Evolutionary conservation across 495 filamentous ascomycete genomes (phyloP).

Genomic region (Neurospora sublineolata): DNA sequence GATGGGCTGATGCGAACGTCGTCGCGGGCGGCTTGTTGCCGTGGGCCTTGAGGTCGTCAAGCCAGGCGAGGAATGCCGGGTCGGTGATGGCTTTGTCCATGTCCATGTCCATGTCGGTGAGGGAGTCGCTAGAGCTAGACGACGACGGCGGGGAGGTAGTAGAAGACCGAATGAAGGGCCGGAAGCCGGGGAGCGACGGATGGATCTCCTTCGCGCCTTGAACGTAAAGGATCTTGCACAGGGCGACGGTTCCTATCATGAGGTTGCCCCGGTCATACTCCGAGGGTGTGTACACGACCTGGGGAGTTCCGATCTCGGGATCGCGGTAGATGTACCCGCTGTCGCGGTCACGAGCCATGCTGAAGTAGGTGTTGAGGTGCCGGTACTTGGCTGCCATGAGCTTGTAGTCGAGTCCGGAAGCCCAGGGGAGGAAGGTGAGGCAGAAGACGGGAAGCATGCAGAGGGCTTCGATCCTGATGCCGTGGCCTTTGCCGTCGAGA

Average conservation of each 20-base stretch:
- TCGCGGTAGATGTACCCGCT: conserved; percentile 68
- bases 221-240: conserved; percentile 66
- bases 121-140: neutral
- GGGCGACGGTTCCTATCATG: conserved; percentile 53
- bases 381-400: conserved; percentile 47
- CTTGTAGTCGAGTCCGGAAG: conserved; percentile 56
- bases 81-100: conserved; percentile 50
- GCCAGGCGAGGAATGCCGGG: conserved; percentile 55
- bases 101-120: conserved; percentile 14
- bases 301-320: conserved; percentile 48
- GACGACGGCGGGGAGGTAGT: neutral
- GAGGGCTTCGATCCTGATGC: conserved; percentile 63
- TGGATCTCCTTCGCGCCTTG: conserved; percentile 70
- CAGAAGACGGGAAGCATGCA: conserved; percentile 43
- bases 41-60: conserved; percentile 39
- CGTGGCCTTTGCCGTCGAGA: conserved; percentile 70
- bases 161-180: conserved; percentile 50
- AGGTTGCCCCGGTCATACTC: conserved; percentile 57
- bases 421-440: conserved; percentile 51
- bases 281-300: conserved; percentile 58
- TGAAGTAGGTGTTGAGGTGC: conserved; percentile 56
- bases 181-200: conserved; percentile 44
- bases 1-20: conserved; percentile 54
- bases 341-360: conserved; percentile 60
- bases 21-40: conserved; percentile 41